Evolutionary conservation across 768 basidiomycete genomes (phyloP).

Genomic region (Pulveroboletus frians): DNA sequence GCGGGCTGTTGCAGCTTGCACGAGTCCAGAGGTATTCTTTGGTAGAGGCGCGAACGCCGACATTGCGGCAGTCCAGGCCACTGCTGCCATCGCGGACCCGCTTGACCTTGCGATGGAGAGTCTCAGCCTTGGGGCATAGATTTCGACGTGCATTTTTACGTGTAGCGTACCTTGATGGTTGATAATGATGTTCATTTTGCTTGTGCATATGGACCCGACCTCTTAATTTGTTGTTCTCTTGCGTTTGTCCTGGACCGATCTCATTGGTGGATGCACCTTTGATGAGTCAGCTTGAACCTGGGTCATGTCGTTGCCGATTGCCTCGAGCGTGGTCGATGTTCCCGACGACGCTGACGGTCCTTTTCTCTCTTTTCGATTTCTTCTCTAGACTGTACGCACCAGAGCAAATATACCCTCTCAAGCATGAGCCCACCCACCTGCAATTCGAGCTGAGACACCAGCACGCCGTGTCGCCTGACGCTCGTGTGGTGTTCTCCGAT

Average conservation of each 20-base stretch:
- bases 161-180: constrained; percentile 15
- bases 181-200: neutral
- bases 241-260: neutral
- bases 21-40: constrained; percentile 88
- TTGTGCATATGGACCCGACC: neutral
- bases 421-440: constrained; percentile 19
- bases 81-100: constrained; percentile 44
- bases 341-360: constrained; percentile 41
- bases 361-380: constrained; percentile 39
- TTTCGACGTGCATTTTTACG: neutral
- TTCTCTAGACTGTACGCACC: constrained; percentile 10
- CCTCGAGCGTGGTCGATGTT: constrained; percentile 26
- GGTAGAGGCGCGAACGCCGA: constrained; percentile 40
- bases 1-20: constrained; percentile 91
- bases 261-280: neutral
- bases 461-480: constrained; percentile 47
- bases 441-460: constrained; percentile 58
- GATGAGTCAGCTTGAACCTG: constrained; percentile 19
- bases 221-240: constrained; percentile 3
- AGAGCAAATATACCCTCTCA: neutral
- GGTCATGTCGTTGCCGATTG: neutral
- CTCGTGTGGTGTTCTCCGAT: constrained; percentile 55
- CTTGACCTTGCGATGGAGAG: constrained; percentile 62
- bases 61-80: constrained; percentile 31
- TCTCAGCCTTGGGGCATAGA: constrained; percentile 29